Percentiles rank a stretch among this genome's conserved stretches.
phyloP scores from a whole-genome alignment of 2,329 filamentous ascomycete genomes.

The Coniella vitis region DNA sequence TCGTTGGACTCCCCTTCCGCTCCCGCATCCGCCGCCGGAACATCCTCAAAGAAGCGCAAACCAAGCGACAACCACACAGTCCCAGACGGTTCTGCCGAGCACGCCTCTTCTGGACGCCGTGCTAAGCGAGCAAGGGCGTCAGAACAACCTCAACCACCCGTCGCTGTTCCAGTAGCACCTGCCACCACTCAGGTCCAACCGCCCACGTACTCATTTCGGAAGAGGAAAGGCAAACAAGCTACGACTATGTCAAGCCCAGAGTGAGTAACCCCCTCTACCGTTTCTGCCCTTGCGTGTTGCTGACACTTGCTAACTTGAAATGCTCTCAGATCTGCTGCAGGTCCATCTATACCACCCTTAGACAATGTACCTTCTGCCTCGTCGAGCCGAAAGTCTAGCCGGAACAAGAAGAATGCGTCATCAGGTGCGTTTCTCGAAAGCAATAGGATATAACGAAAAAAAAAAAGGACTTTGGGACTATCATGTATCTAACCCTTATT shows the following conservation, averaged over 20 bases:
- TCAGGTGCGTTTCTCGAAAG: constrained; percentile 28
- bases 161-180: constrained; percentile 22
- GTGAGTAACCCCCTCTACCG: constrained; percentile 38
- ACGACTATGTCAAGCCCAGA: constrained; percentile 67
- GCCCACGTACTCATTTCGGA: constrained; percentile 36
- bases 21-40: constrained; percentile 28
- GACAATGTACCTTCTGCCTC: constrained; percentile 54
- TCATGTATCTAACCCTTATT: constrained; percentile 17
- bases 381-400: constrained; percentile 65
- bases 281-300: neutral
- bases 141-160: constrained; percentile 33
- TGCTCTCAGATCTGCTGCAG: constrained; percentile 31
- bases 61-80: constrained; percentile 47
- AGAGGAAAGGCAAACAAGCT: constrained; percentile 52
- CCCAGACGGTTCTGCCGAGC: constrained; percentile 22
- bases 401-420: constrained; percentile 53
- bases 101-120: constrained; percentile 43
- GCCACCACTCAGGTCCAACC: constrained; percentile 18
- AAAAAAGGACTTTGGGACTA: neutral
- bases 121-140: constrained; percentile 66
- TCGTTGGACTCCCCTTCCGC: constrained; percentile 34
- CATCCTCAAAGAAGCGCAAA: constrained; percentile 67
- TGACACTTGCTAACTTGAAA: neutral
- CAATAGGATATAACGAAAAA: neutral
- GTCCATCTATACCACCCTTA: constrained; percentile 54